Percentiles rank a stretch among this genome's conserved stretches.
Conservation (phyloP, 352 stramenopile species). For the Phytophthora agathidicida region DNA sequence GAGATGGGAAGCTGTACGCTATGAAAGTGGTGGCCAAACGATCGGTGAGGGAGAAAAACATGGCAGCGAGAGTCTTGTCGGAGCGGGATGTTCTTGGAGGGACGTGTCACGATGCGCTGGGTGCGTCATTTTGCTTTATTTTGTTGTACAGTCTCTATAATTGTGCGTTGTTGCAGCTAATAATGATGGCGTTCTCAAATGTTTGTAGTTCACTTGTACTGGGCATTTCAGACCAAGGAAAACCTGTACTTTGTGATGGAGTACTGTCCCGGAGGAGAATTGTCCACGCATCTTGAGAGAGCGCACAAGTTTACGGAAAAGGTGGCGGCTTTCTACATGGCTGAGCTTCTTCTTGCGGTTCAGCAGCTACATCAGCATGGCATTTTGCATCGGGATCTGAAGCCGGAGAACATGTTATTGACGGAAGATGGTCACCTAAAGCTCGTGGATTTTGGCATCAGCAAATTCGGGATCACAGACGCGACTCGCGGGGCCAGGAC, state of each 20-base stretch:
- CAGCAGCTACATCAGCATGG: slow-evolving; percentile 86
- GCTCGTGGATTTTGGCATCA: slow-evolving; percentile 85
- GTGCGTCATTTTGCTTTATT: slow-evolving; percentile 1
- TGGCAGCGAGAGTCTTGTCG: slow-evolving; percentile 67
- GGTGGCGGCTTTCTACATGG: slow-evolving; percentile 70
- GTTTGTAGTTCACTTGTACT: slow-evolving; percentile 82
- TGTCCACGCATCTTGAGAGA: slow-evolving; percentile 61
- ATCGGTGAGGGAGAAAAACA: slow-evolving; percentile 53
- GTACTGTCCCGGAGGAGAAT: slow-evolving; percentile 77
- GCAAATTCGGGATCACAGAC: slow-evolving; percentile 84
- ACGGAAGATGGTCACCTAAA: slow-evolving; percentile 73
- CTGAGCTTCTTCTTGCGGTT: slow-evolving; percentile 75
- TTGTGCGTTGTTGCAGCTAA: slow-evolving; percentile 2
- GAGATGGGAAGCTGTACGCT: slow-evolving; percentile 64
- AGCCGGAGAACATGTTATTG: slow-evolving; percentile 80
- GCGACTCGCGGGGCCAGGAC: slow-evolving; percentile 62
- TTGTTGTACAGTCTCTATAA: slow-evolving; percentile 7
- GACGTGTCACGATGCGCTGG: slow-evolving; percentile 68
- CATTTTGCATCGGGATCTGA: slow-evolving; percentile 86
- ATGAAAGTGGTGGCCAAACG: slow-evolving; percentile 83
- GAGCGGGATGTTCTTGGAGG: slow-evolving; percentile 80
- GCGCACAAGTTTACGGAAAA: slow-evolving; percentile 56
- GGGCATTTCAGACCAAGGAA: slow-evolving; percentile 72
- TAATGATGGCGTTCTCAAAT: background rate
- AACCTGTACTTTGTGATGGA: slow-evolving; percentile 85